These are phyloP conservation scores for Fusarium albidum DNA, from an alignment of 2,329 filamentous ascomycete species.

Conservation along the genomic window DNA sequence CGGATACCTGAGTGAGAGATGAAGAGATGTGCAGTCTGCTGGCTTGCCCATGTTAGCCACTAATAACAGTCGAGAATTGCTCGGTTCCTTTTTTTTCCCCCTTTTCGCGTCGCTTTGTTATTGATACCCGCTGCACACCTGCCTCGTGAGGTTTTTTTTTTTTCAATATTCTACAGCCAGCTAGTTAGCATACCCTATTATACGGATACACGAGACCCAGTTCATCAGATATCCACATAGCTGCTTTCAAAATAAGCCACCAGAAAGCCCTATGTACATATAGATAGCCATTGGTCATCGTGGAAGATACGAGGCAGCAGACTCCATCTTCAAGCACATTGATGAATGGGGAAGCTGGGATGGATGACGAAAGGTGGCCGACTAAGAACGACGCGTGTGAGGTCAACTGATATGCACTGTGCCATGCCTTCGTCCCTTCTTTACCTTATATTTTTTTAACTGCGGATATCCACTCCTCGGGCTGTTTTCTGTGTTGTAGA, in stretches of 20 bases:
- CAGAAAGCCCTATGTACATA: background rate
- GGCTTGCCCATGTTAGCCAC: background rate
- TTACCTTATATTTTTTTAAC: no score
- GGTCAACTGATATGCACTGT: background rate
- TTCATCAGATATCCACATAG: background rate
- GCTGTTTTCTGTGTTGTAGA: background rate
- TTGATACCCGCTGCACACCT: no score
- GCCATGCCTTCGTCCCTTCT: no score
- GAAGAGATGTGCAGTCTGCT: background rate
- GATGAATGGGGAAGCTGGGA: background rate
- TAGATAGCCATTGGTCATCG: background rate
- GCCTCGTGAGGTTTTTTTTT: background rate
- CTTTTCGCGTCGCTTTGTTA: no score
- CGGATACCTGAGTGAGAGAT: background rate
- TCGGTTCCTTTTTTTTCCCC: background rate
- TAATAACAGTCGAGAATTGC: background rate
- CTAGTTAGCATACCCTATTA: background rate
- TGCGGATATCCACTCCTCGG: no score
- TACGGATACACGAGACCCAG: background rate
- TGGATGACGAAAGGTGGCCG: background rate
- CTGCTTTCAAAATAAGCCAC: conserved; percentile 1
- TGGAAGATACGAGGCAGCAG: background rate
- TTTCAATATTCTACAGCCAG: background rate
- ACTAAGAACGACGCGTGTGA: background rate
- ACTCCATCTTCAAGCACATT: background rate